phyloP scores from a whole-genome alignment of 345 rosid species.

The Hevea brasiliensis region DNA sequence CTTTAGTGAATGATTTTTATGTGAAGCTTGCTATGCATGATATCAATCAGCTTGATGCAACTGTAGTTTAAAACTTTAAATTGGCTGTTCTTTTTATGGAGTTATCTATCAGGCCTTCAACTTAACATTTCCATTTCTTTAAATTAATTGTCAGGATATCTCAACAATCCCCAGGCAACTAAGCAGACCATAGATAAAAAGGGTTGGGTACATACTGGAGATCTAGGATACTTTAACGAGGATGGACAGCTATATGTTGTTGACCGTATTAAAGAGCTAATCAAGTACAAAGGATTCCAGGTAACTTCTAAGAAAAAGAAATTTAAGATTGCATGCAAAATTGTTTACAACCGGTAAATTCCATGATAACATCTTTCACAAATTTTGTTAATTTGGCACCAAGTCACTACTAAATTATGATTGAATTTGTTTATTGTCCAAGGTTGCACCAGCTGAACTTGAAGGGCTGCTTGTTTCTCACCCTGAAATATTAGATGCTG shows the following conservation, averaged over 20 bases:
- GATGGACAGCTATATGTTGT: slow-evolving; percentile 71
- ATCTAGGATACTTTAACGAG: slow-evolving; percentile 84
- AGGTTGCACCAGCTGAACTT: slow-evolving; percentile 99
- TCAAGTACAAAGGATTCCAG: slow-evolving; percentile 93
- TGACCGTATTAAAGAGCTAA: slow-evolving; percentile 89
- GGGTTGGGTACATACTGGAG: slow-evolving; percentile 93
- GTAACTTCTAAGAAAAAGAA: slow-evolving; percentile 29
- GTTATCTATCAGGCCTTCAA: neutral
- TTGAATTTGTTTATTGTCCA: slow-evolving; percentile 10
- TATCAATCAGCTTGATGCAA: slow-evolving; percentile 2
- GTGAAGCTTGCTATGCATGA: neutral
- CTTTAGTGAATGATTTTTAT: neutral
- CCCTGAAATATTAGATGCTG: slow-evolving; percentile 79
- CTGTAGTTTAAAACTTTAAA: neutral
- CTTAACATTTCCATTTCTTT: neutral
- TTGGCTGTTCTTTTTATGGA: neutral
- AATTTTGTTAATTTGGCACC: neutral
- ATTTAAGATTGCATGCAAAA: neutral
- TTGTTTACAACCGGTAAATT: neutral
- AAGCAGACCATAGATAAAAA: slow-evolving; percentile 63
- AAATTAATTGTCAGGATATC: slow-evolving; percentile 58
- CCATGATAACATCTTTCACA: neutral
- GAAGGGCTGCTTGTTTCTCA: slow-evolving; percentile 94
- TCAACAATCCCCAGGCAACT: slow-evolving; percentile 78
- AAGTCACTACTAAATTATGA: neutral